Conservation (phyloP, 2,329 filamentous ascomycete genomes). For the Orbilia brochopaga region DNA sequence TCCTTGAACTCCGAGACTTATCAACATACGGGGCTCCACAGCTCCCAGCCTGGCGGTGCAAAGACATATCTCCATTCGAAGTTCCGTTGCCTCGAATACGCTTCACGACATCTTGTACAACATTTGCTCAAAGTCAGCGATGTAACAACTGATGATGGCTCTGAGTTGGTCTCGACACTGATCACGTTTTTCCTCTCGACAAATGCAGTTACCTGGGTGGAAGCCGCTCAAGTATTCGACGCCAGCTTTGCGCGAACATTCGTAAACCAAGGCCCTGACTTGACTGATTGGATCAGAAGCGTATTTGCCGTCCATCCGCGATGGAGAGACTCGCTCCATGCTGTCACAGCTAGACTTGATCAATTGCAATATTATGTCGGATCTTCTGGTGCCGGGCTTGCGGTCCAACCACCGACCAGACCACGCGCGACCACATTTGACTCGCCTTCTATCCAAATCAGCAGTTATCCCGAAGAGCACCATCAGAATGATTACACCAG, state of each 20-base stretch:
- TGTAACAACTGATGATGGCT: conserved; percentile 44
- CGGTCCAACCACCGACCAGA: conserved; percentile 19
- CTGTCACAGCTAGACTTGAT: conserved; percentile 31
- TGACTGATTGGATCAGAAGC: conserved; percentile 39
- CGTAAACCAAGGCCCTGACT: conserved; percentile 21
- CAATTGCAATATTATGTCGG: conserved; percentile 24
- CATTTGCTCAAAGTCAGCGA: conserved; percentile 48
- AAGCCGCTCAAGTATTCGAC: conserved; percentile 43
- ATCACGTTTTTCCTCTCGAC: conserved; percentile 47
- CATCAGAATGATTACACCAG: neutral
- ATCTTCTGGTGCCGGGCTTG: conserved; percentile 5
- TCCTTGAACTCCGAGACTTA: conserved; percentile 37
- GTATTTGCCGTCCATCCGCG: conserved; percentile 39
- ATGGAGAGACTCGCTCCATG: conserved; percentile 45
- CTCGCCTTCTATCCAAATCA: conserved; percentile 34
- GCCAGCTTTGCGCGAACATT: conserved; percentile 19
- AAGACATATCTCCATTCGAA: conserved; percentile 39
- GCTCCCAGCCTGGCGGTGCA: conserved; percentile 16
- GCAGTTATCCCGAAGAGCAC: conserved; percentile 17
- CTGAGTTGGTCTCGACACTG: conserved; percentile 34
- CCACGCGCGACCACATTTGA: conserved; percentile 37
- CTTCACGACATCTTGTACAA: conserved; percentile 24
- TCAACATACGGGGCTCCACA: conserved; percentile 26
- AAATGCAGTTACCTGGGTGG: conserved; percentile 44
- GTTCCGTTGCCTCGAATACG: conserved; percentile 39